Percentiles rank a stretch among this genome's conserved stretches.
phyloP scores from a whole-genome alignment of 352 stramenopile species.

The Phytopythium delawarense region DNA sequence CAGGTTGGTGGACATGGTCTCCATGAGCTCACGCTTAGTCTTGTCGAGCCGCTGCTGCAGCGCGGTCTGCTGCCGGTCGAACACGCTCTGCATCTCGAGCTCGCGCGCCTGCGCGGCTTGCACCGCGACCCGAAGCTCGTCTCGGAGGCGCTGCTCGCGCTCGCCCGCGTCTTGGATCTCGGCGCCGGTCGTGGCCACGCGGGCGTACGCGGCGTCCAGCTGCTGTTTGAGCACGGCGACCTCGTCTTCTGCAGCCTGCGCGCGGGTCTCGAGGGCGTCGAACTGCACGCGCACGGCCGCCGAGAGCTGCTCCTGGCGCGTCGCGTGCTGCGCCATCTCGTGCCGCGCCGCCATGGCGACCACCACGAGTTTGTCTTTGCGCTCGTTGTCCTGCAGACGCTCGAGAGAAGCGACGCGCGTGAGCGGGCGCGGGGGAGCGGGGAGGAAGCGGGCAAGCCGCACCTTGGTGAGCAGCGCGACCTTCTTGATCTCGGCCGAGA shows the following conservation, averaged over 20 bases:
- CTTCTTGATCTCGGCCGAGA: conserved; percentile 76
- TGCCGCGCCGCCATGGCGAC: conserved; percentile 75
- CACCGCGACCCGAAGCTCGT: conserved; percentile 24
- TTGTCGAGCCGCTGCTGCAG: conserved; percentile 69
- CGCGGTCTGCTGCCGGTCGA: conserved; percentile 39
- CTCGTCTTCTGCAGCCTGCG: conserved; percentile 36
- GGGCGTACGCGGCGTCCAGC: conserved; percentile 41
- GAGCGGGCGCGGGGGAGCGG: background rate
- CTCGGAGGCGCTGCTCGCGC: conserved; percentile 21
- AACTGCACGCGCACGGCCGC: conserved; percentile 28
- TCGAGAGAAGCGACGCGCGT: too few relatives aligned
- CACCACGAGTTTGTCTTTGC: conserved; percentile 71
- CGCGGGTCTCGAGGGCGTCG: conserved; percentile 14
- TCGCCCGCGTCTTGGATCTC: conserved; percentile 16
- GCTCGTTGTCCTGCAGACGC: conserved; percentile 39
- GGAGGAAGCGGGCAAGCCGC: background rate
- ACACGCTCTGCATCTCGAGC: conserved; percentile 30
- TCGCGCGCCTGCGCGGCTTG: conserved; percentile 31
- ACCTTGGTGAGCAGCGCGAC: conserved; percentile 62
- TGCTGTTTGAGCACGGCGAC: conserved; percentile 30
- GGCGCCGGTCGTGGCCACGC: conserved; percentile 34
- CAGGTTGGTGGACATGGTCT: conserved; percentile 59
- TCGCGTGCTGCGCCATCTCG: conserved; percentile 58
- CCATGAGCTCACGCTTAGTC: conserved; percentile 70
- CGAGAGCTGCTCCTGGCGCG: conserved; percentile 33